phyloP scores from a whole-genome alignment of 768 basidiomycete genomes.

The Paxillus involutus region DNA sequence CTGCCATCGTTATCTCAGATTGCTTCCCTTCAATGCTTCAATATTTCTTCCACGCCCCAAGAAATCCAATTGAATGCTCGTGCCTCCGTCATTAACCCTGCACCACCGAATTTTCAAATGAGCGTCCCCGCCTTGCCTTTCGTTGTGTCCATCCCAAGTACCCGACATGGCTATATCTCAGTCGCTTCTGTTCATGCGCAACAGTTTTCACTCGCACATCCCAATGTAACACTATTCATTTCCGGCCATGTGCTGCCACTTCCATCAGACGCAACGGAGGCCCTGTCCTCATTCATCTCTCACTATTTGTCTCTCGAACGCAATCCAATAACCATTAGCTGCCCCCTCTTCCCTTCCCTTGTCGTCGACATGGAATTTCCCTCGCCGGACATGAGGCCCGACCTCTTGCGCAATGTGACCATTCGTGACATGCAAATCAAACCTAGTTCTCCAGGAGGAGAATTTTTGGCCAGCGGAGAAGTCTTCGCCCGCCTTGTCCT shows the following conservation, averaged over 20 bases:
- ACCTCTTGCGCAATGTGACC: slow-evolving; percentile 68
- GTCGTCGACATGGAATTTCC: slow-evolving; percentile 58
- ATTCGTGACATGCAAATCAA: slow-evolving; percentile 75
- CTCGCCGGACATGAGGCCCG: slow-evolving; percentile 59
- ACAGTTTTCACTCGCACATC: slow-evolving; percentile 62
- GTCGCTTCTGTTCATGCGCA: slow-evolving; percentile 55
- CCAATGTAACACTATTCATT: slow-evolving; percentile 63
- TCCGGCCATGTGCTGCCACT: slow-evolving; percentile 60
- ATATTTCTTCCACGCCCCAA: slow-evolving; percentile 35
- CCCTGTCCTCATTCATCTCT: slow-evolving; percentile 62
- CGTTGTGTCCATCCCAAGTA: slow-evolving; percentile 48
- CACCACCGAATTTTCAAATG: slow-evolving; percentile 47
- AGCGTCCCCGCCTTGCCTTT: slow-evolving; percentile 63
- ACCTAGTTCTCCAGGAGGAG: slow-evolving; percentile 34
- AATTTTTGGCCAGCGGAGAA: slow-evolving; percentile 67
- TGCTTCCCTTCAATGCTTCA: slow-evolving; percentile 59
- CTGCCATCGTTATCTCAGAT: slow-evolving; percentile 60
- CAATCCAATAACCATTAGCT: slow-evolving; percentile 59
- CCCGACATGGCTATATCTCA: slow-evolving; percentile 32
- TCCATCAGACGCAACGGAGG: slow-evolving; percentile 33
- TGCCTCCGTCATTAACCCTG: slow-evolving; percentile 60
- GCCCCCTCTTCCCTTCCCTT: slow-evolving; percentile 52
- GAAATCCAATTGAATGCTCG: slow-evolving; percentile 47
- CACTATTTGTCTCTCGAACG: slow-evolving; percentile 58
- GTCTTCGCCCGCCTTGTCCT: slow-evolving; percentile 66